phyloP scores from a whole-genome alignment of 768 basidiomycete species.

The Erythrobasidium yunnanense region DNA sequence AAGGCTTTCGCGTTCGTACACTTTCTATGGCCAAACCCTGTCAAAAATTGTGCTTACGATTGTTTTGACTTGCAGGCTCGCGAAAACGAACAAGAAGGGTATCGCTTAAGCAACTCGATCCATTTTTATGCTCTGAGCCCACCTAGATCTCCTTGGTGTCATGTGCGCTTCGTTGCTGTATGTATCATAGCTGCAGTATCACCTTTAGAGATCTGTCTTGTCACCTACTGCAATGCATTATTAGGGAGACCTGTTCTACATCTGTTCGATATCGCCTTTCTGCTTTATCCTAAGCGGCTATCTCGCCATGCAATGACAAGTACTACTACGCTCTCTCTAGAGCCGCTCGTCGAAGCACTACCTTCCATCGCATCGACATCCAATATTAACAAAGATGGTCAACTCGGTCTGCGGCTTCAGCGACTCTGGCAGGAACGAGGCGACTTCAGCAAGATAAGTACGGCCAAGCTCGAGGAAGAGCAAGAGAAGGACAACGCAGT shows the following conservation, averaged over 20 bases:
- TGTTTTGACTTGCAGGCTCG: background rate
- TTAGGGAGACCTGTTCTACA: no score
- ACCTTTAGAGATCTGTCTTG: no score
- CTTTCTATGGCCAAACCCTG: no score
- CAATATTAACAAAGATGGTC: background rate
- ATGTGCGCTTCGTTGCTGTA: no score
- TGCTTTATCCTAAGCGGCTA: background rate
- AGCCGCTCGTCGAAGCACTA: conserved; percentile 12
- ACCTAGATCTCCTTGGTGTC: no score
- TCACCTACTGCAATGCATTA: no score
- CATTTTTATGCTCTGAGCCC: no score
- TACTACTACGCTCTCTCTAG: conserved; percentile 5
- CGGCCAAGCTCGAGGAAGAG: background rate
- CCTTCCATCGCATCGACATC: background rate
- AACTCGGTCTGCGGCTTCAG: conserved; percentile 2
- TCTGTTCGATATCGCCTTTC: background rate
- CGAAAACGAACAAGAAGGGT: background rate
- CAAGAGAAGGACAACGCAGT: background rate
- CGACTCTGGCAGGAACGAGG: conserved; percentile 26
- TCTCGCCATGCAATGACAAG: background rate
- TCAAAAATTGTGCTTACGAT: background rate
- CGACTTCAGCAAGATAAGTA: conserved; percentile 16
- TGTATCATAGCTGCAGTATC: no score
- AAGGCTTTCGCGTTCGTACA: conserved; percentile 27
- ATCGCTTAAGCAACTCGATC: no score